Base-by-base conservation (phyloP, 345 rosid species). In the Geranium brycei region DNA sequence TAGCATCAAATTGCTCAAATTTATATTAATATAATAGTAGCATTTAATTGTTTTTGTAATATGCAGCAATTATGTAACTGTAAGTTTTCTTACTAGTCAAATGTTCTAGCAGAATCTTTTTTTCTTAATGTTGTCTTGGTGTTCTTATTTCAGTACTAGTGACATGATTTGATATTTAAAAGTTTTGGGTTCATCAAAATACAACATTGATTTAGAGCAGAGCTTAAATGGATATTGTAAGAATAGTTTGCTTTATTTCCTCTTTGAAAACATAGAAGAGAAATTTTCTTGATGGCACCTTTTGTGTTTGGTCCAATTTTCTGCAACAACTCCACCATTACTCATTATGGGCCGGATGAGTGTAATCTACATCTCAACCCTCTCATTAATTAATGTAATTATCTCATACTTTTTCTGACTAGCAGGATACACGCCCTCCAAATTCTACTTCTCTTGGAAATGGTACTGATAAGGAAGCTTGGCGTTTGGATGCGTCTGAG, bases 401-500 rank as follows among this genome's bases (percentile, higher is more conserved):
- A 35, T 35, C 2, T 35, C 10, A 4, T 4, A 4, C 10, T 35
- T 35, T 35, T 57, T 35, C 10, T 68, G 28, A 62, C 17, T 72
- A 16, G 31, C 77, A 87, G 92, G 89, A 87, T 38, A 35, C 62
- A 17, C 85, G 87, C 28, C 62, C 73, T 31, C 77, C 81, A 60
- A 71, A 68, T 67, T 71, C 79, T 23, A 51, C 47, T 16, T 62
- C 80, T 18, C 67, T 51, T 70, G 88, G 86, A 51, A 82, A 70
- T 68, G 60, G 72, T 12, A 58, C 59, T 68, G 89, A 84, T 65
- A 86, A 87, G 76, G 93, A 87, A 60, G 72, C 68, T 47, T 82
- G 87, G 87, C 86, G 86, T 59, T 73, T 82, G 72, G 93, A 87
- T 74, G 87, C 82, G 65, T 69, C 83, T 40, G 81, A 82, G 58